These are phyloP conservation scores for Penicillium capsulatum DNA, from an alignment of 2,329 filamentous ascomycete species.

Conservation along the genomic window DNA sequence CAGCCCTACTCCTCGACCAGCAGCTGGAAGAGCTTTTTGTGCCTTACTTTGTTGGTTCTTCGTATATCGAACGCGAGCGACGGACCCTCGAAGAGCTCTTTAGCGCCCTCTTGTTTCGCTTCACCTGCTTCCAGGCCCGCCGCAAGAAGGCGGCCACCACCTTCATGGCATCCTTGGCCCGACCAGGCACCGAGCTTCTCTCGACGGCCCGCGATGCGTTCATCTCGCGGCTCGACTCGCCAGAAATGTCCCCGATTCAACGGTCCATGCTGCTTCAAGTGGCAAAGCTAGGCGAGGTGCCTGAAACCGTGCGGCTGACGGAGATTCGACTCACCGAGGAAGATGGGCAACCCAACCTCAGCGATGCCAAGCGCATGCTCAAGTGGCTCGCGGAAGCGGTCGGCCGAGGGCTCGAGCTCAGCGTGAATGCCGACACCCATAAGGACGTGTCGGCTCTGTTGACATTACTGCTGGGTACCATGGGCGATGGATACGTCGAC, in stretches of 20 bases:
- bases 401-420: conserved; percentile 84
- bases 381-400: conserved; percentile 97
- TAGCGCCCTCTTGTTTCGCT: conserved; percentile 91
- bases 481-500: conserved; percentile 77
- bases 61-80: conserved; percentile 63
- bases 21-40: conserved; percentile 64
- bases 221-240: conserved; percentile 80
- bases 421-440: conserved; percentile 78
- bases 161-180: conserved; percentile 87
- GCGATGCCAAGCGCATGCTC: conserved; percentile 95
- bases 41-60: conserved; percentile 61
- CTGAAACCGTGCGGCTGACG: conserved; percentile 63
- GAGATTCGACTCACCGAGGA: conserved; percentile 89
- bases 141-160: conserved; percentile 84
- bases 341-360: conserved; percentile 75
- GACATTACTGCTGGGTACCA: conserved; percentile 74
- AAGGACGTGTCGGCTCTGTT: conserved; percentile 88
- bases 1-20: conserved; percentile 65
- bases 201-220: conserved; percentile 87
- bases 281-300: conserved; percentile 71
- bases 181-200: conserved; percentile 83
- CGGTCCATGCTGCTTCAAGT: conserved; percentile 87
- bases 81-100: conserved; percentile 73
- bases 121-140: conserved; percentile 78
- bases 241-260: conserved; percentile 81